Evolutionary conservation across 495 filamentous ascomycete genomes (phyloP), one percentile per base, ranked within the genome.

Genomic region (Aspergillus diversus): DNA sequence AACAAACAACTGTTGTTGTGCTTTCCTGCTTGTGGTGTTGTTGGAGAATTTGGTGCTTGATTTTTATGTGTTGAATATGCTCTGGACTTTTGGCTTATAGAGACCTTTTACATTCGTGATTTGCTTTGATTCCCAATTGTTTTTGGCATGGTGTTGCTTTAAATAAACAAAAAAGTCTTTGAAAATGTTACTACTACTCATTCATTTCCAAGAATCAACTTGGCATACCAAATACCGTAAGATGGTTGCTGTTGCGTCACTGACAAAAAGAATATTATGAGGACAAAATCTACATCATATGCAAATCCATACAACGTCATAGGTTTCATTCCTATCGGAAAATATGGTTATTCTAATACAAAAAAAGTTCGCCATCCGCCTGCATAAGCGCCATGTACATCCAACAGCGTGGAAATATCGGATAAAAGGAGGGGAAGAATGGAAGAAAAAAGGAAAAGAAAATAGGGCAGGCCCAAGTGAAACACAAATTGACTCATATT

Each of bases 11-110:
- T 27, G 21, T 27, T 27, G 2, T 27, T 27, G 21, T 27, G 21
- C 21, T 27, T 27, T 27, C 16, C 47, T 17, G n/a, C 47, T 31
- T 2, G 55, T 53, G 57, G 63, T 57, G 61, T 61, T 58, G 17
- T 37, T 58, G 65, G 61, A 57, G 49, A 61, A 61, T 39, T 43
- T 37, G 33, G 55, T 11, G 27, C 37, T 43, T 12, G 27, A 43
- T 15, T 52, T 49, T 9, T 54, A 48, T 56, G 55, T 58, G 59
- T 65, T 63, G 46, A 57, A 53, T 60, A 13, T 33, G 48, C 42
- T 43, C 37, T 54, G 48, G 63, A 55, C 64, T 68, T 63, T 48
- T 62, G 58, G 52, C 34, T 66, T 58, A 73, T 77, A 77, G 68
- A 75, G 57, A 70, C 61, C 67, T 63, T 54, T 56, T 66, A 61